Base-by-base conservation (phyloP, 2,329 filamentous ascomycete species). In the Domatiomyces catenatus region DNA sequence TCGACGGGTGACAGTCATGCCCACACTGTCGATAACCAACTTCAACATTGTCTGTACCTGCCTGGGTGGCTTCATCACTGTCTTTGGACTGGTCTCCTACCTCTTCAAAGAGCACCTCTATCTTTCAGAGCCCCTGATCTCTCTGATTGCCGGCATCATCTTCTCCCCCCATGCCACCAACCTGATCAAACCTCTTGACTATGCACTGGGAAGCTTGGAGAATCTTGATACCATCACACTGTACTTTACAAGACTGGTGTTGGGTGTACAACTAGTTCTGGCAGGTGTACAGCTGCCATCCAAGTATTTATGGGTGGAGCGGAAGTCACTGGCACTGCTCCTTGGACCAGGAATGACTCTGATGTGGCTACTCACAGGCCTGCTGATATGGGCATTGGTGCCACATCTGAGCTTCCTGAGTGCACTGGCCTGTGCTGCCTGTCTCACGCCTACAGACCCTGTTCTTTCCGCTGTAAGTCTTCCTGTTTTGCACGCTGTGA, bases 51-150 rank as follows among this genome's bases (percentile, higher is more conserved):
- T 88, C 50, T 80, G 86, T 63, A 82, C 84, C 49, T 77, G 86
- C 6, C 68, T 94, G 10, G 89, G 89, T 12, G 89, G 86, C 1
- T 95, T 93, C 69, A 81, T 95, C 54, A 87, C 86, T 0, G 59
- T 93, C n/a, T 95, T 94, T 62, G 88, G 87, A 2, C 70, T 95
- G 44, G 86, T 95, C 0, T 94, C 87, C 0, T 94, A 88, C 63
- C 75, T 94, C 17, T 75, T 86, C 62, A 94, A 95, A 63, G 89
- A 94, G 69, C 83, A 80, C 52, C 90, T 86, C 63, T 94, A 94
- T 64, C 75, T 95, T 1, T 94, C 87, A 1, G 89, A 95, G 75
- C 86, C 89, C 49, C 71, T 94, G 48, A 93, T 94, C 49, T 88
- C 88, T 2, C 75, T 93, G 44, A 63, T 94, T 17, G 82, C 81